These are phyloP conservation scores for Aechmea fasciata DNA, from an alignment of 176 grass and related monocot species.

Conservation along the genomic window DNA sequence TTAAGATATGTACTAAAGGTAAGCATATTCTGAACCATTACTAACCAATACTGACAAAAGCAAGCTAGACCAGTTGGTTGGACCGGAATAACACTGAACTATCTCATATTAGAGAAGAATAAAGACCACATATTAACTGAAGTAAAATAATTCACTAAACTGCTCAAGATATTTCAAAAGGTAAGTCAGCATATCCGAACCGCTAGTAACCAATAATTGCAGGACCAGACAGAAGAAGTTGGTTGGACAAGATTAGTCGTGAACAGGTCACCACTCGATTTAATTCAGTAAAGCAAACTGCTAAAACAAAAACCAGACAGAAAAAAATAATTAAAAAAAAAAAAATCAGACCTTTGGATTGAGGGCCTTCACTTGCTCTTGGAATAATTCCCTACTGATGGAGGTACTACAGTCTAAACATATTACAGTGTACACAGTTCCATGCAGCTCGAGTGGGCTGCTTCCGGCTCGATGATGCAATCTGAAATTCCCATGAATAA, in stretches of 20 bases:
- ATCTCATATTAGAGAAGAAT: not conserved
- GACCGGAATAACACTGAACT: too few species aligned
- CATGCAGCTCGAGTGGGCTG: slow-evolving; percentile 81
- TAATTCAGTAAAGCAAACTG: too few species aligned
- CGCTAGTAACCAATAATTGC: too few species aligned
- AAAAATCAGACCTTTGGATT: slow-evolving; percentile 77
- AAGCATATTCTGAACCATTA: too few species aligned
- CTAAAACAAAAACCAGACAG: not conserved
- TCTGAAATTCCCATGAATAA: slow-evolving; percentile 35
- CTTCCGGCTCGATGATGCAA: slow-evolving; percentile 86
- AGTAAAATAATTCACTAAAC: not conserved
- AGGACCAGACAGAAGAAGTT: too few species aligned
- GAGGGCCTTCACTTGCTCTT: slow-evolving; percentile 65
- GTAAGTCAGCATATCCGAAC: not conserved
- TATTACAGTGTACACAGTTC: slow-evolving; percentile 68
- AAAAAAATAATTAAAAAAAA: slow-evolving; percentile 8
- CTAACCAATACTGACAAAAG: too few species aligned
- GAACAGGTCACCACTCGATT: too few species aligned
- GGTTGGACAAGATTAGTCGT: too few species aligned
- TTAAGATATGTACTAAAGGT: too few species aligned
- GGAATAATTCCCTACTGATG: slow-evolving; percentile 62
- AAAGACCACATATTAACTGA: not conserved
- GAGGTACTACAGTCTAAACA: slow-evolving; percentile 67
- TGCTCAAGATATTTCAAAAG: not conserved
- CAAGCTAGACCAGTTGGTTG: too few species aligned